Evolutionary conservation across 1,284 basidiomycete species (phyloP).

Genomic region (Microstroma glucosiphilum): DNA sequence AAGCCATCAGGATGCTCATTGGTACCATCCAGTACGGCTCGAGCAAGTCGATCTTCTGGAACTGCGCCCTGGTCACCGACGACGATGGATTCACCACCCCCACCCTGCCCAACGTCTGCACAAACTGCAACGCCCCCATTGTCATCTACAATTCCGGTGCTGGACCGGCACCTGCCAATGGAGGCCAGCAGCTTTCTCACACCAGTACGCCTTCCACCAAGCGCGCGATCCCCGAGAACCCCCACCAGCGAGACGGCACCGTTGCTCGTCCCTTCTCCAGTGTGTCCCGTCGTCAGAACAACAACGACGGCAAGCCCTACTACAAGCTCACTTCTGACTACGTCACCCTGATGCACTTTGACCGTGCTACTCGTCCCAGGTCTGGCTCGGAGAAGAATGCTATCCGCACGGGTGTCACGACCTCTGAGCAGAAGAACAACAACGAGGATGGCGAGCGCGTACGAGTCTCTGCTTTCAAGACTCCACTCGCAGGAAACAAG

Average conservation of each 20-base stretch:
- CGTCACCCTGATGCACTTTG: slow-evolving; percentile 25
- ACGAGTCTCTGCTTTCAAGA: slow-evolving; percentile 25
- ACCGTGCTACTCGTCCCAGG: slow-evolving; percentile 21
- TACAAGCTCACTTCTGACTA: slow-evolving; percentile 21
- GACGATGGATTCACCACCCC: slow-evolving; percentile 34
- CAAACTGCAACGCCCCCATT: slow-evolving; percentile 31
- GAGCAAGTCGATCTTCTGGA: slow-evolving; percentile 26
- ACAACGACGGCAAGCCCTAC: neutral
- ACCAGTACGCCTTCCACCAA: too few species aligned
- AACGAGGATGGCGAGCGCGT: slow-evolving; percentile 15
- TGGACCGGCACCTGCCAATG: slow-evolving; percentile 17
- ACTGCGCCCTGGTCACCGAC: slow-evolving; percentile 25
- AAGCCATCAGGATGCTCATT: slow-evolving; percentile 20
- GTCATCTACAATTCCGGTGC: slow-evolving; percentile 14
- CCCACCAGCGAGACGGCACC: too few species aligned
- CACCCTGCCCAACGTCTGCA: slow-evolving; percentile 25
- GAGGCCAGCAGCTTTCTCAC: slow-evolving; percentile 1
- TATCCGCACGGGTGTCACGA: slow-evolving; percentile 22
- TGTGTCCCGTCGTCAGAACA: too few species aligned
- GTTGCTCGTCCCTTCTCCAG: too few species aligned
- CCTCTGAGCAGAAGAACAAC: slow-evolving; percentile 21
- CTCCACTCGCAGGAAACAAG: slow-evolving; percentile 17
- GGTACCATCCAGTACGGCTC: slow-evolving; percentile 26
- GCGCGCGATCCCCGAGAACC: too few species aligned
- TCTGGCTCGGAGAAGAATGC: slow-evolving; percentile 7